Percentiles rank a stretch among this genome's conserved stretches.
These are phyloP conservation scores for Stagonosporopsis vannaccii DNA, from an alignment of 2,329 filamentous ascomycete genomes.

Conservation along the genomic window DNA sequence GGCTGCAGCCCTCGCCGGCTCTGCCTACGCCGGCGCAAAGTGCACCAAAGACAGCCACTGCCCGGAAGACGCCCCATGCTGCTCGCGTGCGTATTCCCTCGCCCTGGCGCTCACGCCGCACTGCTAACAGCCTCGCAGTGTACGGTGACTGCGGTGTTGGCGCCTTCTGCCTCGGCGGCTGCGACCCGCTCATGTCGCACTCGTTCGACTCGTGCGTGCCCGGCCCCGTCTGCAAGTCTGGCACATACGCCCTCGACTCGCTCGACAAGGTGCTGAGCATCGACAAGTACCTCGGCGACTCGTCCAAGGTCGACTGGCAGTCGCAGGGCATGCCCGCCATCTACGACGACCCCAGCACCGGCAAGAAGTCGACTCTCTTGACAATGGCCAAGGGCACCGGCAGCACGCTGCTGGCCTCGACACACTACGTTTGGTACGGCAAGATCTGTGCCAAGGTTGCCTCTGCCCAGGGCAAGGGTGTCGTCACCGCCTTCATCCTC, in stretches of 20 bases:
- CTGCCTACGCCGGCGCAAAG: conserved; percentile 45
- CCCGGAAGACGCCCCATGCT: conserved; percentile 63
- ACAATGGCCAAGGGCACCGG: conserved; percentile 89
- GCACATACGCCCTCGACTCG: conserved; percentile 75
- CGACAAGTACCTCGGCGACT: conserved; percentile 84
- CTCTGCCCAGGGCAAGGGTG: conserved; percentile 83
- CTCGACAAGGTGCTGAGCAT: conserved; percentile 75
- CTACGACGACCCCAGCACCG: conserved; percentile 61
- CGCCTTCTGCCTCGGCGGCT: conserved; percentile 94
- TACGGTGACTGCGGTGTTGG: conserved; percentile 93
- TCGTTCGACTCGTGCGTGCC: conserved; percentile 85
- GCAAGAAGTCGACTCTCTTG: conserved; percentile 65
- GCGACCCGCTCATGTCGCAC: conserved; percentile 86
- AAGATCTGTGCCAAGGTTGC: conserved; percentile 86
- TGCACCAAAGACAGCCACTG: conserved; percentile 65
- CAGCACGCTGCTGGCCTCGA: conserved; percentile 85
- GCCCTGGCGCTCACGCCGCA: neutral
- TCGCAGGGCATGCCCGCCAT: conserved; percentile 76
- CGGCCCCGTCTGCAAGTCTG: conserved; percentile 79
- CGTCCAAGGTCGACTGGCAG: conserved; percentile 84
- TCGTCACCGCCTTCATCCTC: conserved; percentile 97
- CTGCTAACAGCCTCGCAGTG: conserved; percentile 61
- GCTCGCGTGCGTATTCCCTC: conserved; percentile 45
- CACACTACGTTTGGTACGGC: conserved; percentile 96
- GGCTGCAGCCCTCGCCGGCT: conserved; percentile 35